phyloP scores from a whole-genome alignment of 2,329 filamentous ascomycete species.

The Cercospora janseana region DNA sequence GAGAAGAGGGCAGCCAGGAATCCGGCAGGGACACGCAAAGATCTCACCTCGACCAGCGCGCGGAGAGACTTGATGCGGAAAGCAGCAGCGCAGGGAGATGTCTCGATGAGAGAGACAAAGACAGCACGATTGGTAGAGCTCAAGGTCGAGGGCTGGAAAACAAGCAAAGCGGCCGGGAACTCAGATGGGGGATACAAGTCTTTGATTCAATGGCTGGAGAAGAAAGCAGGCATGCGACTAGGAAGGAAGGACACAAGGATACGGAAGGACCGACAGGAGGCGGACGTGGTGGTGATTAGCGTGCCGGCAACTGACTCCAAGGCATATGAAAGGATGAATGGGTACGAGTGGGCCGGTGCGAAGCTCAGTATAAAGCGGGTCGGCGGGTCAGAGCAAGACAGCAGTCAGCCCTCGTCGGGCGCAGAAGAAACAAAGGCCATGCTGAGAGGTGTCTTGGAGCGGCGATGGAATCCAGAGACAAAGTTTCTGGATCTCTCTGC shows the following conservation, averaged over 20 bases:
- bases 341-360: slow-evolving; percentile 42
- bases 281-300: slow-evolving; percentile 38
- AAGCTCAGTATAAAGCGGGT: slow-evolving; percentile 40
- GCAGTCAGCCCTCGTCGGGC: slow-evolving; percentile 32
- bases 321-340: slow-evolving; percentile 41
- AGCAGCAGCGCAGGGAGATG: slow-evolving; percentile 33
- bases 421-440: slow-evolving; percentile 60
- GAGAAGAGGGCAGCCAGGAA: slow-evolving; percentile 25
- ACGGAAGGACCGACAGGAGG: slow-evolving; percentile 40
- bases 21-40: slow-evolving; percentile 18
- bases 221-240: slow-evolving; percentile 38
- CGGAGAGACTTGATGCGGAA: slow-evolving; percentile 35
- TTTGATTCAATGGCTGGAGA: slow-evolving; percentile 44
- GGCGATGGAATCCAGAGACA: slow-evolving; percentile 66
- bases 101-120: slow-evolving; percentile 29
- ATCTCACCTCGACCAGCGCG: slow-evolving; percentile 26
- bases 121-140: slow-evolving; percentile 35
- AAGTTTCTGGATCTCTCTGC: slow-evolving; percentile 83
- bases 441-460: slow-evolving; percentile 67
- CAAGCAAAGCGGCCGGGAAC: slow-evolving; percentile 39
- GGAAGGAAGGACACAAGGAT: slow-evolving; percentile 38
- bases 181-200: slow-evolving; percentile 39
- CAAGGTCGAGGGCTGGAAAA: slow-evolving; percentile 43
- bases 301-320: slow-evolving; percentile 39
- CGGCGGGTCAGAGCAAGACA: slow-evolving; percentile 22